Base-by-base conservation (phyloP, 192 early-diverging fungal genomes). In the Lunasporangiospora selenospora region DNA sequence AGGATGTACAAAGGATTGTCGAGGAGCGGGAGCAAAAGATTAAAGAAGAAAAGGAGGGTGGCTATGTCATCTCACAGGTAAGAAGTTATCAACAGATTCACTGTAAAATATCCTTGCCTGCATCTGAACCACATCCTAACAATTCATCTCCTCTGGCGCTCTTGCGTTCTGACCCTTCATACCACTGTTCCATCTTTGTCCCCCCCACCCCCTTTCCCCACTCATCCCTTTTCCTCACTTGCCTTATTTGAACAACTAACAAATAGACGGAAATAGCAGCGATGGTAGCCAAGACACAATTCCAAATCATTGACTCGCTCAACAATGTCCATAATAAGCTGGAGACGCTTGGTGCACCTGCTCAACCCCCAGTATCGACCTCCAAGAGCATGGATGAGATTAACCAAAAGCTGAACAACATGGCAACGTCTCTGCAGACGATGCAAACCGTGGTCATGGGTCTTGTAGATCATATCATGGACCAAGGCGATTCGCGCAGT, bases 371-470 rank as follows among this genome's bases (percentile, higher is more conserved):
- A 23, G 69, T 63, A 21, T 58, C 59, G 15, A 50, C 69, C 0
- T 10, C 60, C 9, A 37, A 58, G 27, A 32, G 33, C 5, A 18
- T 73, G 3, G 55, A 63, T 24, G 69, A 73, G 9, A 62, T 73
- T 18, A 73, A 53, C 54, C 38, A 31, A 12, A 62, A 73, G 16
- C 52, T 73, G n/a, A 54, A 34, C 6, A 27, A 45, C 3, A 63
- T 73, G 59, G 61, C 49, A 2, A 53, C 69, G 3, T 73, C 69
- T 4, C 4, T 73, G 32, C 69, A 73, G 26, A 61, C 69, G 2
- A 73, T 73, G 69, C 60, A 73, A n/a, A 45, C 16, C 27, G 69
- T 73, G 6, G 69, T 73, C n/a, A 53, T 63, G n/a, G 69, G 69
- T 32, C 26, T 73, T 1, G 69, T 73, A 8, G 61, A 63, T 13